Conservation (phyloP, 345 rosid genomes). For the Theobroma cacao region DNA sequence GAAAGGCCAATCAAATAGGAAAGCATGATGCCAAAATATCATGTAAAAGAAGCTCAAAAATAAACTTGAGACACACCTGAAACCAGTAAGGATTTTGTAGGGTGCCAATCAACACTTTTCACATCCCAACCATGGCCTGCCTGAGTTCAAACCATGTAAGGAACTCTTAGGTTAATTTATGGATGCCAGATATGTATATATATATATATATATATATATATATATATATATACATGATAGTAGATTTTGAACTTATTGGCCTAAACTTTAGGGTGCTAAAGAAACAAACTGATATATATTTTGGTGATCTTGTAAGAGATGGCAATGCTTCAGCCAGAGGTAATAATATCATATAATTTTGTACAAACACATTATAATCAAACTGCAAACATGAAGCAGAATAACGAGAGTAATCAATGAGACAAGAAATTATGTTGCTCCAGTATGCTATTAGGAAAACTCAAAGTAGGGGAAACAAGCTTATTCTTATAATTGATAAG, state of each 20-base stretch:
- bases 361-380: not conserved
- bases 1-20: constrained; percentile 18
- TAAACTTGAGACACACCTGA: constrained; percentile 56
- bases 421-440: not conserved
- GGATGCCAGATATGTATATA: not conserved
- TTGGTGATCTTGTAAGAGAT: not conserved
- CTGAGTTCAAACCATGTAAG: constrained; percentile 71
- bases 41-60: constrained; percentile 8
- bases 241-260: not conserved
- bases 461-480: not conserved
- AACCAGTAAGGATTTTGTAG: constrained; percentile 86
- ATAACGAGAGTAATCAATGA: not conserved
- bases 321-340: not conserved
- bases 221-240: too few relatives aligned
- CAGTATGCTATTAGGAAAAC: not conserved
- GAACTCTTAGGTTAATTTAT: constrained; percentile 47
- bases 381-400: not conserved
- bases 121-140: constrained; percentile 99
- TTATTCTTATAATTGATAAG: constrained; percentile 2
- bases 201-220: too few relatives aligned
- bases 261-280: not conserved
- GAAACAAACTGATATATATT: not conserved
- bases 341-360: not conserved
- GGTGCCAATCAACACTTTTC: constrained; percentile 99
- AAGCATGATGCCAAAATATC: constrained; percentile 3